Evolutionary conservation across 108 stramenopile genomes (phyloP).

Genomic region (Chaetoceros muelleri): DNA sequence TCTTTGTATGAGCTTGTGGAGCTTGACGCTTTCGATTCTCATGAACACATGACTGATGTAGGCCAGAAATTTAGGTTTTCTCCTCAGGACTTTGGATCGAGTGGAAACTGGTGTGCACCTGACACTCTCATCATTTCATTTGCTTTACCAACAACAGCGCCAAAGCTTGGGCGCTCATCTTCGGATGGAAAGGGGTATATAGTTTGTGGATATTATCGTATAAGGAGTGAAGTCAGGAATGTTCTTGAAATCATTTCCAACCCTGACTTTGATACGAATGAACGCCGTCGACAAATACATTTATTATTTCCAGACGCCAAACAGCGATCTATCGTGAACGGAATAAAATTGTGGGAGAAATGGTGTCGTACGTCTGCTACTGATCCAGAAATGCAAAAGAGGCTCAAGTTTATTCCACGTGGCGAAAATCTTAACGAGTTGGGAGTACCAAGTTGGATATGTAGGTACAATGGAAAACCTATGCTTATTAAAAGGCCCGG

Average conservation of each 20-base stretch:
- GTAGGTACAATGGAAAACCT: conserved; percentile 74
- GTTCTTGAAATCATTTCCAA: conserved; percentile 67
- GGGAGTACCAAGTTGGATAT: conserved; percentile 66
- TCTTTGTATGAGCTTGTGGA: conserved; percentile 57
- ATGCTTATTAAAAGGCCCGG: conserved; percentile 75
- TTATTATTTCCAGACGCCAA: conserved; percentile 21
- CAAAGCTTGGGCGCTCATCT: conserved; percentile 30
- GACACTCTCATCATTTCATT: conserved; percentile 61
- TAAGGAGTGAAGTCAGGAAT: conserved; percentile 60
- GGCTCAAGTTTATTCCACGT: conserved; percentile 65
- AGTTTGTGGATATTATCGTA: conserved; percentile 53
- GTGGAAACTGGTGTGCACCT: conserved; percentile 53
- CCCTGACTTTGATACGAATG: conserved; percentile 34
- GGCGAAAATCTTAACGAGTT: conserved; percentile 60
- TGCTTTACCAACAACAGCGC: conserved; percentile 72
- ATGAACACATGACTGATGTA: conserved; percentile 46
- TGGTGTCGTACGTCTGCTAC: conserved; percentile 63
- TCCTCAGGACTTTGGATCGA: conserved; percentile 23
- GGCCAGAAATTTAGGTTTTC: conserved; percentile 50
- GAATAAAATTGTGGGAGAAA: conserved; percentile 65
- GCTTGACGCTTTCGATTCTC: conserved; percentile 66
- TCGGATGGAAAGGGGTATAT: conserved; percentile 74
- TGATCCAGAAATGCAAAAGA: conserved; percentile 51
- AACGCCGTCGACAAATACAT: background rate
- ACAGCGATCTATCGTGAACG: conserved; percentile 54